Percentiles rank a stretch among this genome's conserved stretches.
Conservation (phyloP, 495 filamentous ascomycete genomes). For the Penicillium silybi region DNA sequence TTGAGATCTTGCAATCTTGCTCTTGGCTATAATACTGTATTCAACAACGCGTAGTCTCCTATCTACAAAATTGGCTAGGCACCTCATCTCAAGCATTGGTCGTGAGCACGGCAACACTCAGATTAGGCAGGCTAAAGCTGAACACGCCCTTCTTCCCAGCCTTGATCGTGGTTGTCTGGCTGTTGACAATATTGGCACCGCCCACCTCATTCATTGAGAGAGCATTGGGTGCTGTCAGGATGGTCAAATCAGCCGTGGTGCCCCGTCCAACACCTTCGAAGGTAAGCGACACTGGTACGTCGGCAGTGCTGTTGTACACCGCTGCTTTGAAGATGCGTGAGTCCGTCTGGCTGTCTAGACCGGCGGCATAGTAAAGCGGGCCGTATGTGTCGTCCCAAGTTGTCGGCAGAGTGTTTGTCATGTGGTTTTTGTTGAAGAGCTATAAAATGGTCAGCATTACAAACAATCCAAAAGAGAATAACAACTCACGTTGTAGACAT, state of each 20-base stretch:
- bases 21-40: too few relatives aligned
- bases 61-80: neutral
- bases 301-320: constrained; percentile 59
- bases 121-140: constrained; percentile 43
- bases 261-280: constrained; percentile 52
- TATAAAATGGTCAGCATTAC: constrained; percentile 5
- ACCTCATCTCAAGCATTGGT: constrained; percentile 8
- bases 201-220: constrained; percentile 37
- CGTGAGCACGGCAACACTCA: constrained; percentile 51
- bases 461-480: too few relatives aligned
- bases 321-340: constrained; percentile 58
- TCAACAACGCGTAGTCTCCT: neutral
- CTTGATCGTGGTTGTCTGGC: constrained; percentile 36
- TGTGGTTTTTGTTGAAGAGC: constrained; percentile 40
- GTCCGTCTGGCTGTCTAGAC: constrained; percentile 25
- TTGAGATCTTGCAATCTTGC: too few relatives aligned
- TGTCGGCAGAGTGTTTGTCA: constrained; percentile 43
- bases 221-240: constrained; percentile 50
- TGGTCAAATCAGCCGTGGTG: constrained; percentile 50
- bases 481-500: constrained; percentile 33
- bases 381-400: constrained; percentile 32
- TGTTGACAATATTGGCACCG: constrained; percentile 42
- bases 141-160: constrained; percentile 44
- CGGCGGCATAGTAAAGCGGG: constrained; percentile 45
- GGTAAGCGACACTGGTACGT: constrained; percentile 44